Evolutionary conservation across 163 green algal species (phyloP).

Genomic region (Prototheca cutis): DNA sequence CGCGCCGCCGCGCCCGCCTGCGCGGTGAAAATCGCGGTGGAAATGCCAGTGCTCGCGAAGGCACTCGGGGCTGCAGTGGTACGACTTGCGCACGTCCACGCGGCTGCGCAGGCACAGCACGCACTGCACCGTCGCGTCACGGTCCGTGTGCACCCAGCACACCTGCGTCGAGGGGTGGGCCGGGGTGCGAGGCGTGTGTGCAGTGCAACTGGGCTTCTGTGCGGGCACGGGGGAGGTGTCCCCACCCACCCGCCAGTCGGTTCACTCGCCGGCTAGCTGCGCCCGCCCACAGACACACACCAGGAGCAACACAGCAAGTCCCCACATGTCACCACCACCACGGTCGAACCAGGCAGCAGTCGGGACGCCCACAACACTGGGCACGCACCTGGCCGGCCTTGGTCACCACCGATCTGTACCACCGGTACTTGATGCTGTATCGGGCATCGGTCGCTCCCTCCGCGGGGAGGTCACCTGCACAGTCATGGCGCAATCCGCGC

Average conservation of each 20-base stretch:
- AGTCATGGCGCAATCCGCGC: too few species aligned
- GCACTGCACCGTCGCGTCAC: slow-evolving; percentile 82
- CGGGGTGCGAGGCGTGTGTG: neutral
- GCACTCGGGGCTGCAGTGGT: slow-evolving; percentile 85
- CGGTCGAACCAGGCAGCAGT: neutral
- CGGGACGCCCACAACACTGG: neutral
- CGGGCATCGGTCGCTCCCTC: slow-evolving; percentile 51
- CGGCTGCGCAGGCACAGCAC: slow-evolving; percentile 73
- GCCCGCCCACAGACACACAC: too few species aligned
- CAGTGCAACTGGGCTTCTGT: too few species aligned
- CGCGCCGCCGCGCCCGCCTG: neutral
- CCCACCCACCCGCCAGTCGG: too few species aligned
- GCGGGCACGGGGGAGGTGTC: too few species aligned
- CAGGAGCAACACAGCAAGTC: too few species aligned
- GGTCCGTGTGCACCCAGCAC: slow-evolving; percentile 82
- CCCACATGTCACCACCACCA: too few species aligned
- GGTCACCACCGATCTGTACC: slow-evolving; percentile 64
- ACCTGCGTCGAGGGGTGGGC: slow-evolving; percentile 21
- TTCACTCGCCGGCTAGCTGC: too few species aligned
- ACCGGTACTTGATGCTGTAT: slow-evolving; percentile 70
- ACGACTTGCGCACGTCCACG: slow-evolving; percentile 64
- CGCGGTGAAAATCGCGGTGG: slow-evolving; percentile 74
- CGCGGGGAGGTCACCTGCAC: slow-evolving; percentile 57
- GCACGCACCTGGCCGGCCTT: slow-evolving; percentile 23
- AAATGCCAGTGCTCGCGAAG: slow-evolving; percentile 59